phyloP scores from a whole-genome alignment of 2,329 filamentous ascomycete species.

The Exophiala phaeomuriformis region DNA sequence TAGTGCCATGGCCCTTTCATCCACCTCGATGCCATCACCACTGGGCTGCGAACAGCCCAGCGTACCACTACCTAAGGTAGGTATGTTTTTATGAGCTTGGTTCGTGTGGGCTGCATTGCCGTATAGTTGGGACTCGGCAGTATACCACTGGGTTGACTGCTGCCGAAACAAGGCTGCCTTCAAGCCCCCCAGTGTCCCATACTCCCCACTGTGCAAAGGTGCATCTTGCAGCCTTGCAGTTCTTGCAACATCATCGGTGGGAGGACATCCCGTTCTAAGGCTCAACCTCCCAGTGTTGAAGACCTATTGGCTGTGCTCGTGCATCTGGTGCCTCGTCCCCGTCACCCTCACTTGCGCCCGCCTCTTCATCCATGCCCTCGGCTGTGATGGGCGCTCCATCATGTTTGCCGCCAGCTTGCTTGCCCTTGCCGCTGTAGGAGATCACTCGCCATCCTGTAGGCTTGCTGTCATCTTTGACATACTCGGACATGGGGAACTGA shows the following conservation, averaged over 20 bases:
- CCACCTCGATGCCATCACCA: background rate
- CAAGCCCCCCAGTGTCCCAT: no score
- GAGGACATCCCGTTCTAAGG: background rate
- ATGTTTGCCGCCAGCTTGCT: constrained; percentile 31
- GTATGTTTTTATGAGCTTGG: no score
- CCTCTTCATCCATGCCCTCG: constrained; percentile 42
- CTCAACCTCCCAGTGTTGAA: background rate
- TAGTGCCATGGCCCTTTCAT: background rate
- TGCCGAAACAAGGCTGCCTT: no score
- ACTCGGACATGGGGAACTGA: constrained; percentile 59
- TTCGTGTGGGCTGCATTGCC: no score
- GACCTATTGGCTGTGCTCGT: background rate
- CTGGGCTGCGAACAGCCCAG: no score
- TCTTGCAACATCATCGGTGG: background rate
- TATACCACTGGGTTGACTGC: no score
- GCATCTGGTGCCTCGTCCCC: constrained; percentile 22
- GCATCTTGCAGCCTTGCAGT: no score
- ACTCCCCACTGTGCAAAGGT: no score
- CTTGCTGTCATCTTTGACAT: constrained; percentile 49
- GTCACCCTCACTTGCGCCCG: constrained; percentile 31
- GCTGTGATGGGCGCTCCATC: constrained; percentile 40
- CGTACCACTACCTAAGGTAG: no score
- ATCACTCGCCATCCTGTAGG: constrained; percentile 52
- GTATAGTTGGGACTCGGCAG: no score
- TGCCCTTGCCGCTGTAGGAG: constrained; percentile 45